Evolutionary conservation across 2,329 filamentous ascomycete species (phyloP).

Genomic region (Cryphonectria parasitica): DNA sequence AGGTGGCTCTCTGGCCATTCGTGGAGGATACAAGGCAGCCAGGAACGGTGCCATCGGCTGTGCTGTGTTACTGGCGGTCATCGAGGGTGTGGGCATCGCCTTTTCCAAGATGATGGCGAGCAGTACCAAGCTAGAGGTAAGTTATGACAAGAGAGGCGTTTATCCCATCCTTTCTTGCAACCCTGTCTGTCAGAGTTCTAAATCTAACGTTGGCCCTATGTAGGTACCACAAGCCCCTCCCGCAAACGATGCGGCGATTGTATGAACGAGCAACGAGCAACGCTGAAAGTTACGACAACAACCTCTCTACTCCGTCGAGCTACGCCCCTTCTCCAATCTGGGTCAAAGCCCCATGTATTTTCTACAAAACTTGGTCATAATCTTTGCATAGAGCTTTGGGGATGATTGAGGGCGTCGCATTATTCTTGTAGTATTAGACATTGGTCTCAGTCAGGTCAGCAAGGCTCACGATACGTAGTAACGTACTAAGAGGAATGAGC

Average conservation of each 20-base stretch:
- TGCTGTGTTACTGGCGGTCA: constrained; percentile 90
- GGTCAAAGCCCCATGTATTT: constrained; percentile 21
- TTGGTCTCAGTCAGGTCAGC: constrained; percentile 18
- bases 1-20: constrained; percentile 85
- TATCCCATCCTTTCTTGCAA: too few species aligned
- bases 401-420: constrained; percentile 23
- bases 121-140: constrained; percentile 79
- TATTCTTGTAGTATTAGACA: constrained; percentile 29
- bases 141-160: constrained; percentile 31
- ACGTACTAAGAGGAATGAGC: not conserved
- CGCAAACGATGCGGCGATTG: constrained; percentile 19
- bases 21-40: constrained; percentile 89
- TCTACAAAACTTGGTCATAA: constrained; percentile 20
- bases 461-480: constrained; percentile 7
- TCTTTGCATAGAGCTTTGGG: constrained; percentile 26
- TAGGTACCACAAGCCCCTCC: constrained; percentile 27
- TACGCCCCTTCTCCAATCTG: not conserved
- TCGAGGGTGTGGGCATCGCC: constrained; percentile 95
- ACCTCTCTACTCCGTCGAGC: constrained; percentile 26
- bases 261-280: constrained; percentile 12
- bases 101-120: constrained; percentile 94
- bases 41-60: constrained; percentile 96
- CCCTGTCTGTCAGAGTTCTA: not conserved
- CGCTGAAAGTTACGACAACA: constrained; percentile 6
- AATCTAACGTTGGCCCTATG: not conserved